A percentile compares a stretch with the other conserved stretches of the same genome.
These are phyloP conservation scores for Penicillium digitatum DNA, from an alignment of 2,329 filamentous ascomycete genomes.

Conservation along the genomic window DNA sequence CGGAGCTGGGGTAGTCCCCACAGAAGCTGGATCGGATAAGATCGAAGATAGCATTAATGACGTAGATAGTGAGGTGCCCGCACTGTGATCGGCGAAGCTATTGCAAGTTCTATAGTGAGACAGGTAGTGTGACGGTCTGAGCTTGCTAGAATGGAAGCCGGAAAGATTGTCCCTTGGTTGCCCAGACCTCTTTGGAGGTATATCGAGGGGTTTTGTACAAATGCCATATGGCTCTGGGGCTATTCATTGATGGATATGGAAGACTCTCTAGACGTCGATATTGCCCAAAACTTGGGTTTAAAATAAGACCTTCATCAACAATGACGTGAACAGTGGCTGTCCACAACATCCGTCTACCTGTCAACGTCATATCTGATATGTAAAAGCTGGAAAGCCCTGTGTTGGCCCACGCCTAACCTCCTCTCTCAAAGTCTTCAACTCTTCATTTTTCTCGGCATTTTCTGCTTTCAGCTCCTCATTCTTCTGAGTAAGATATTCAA, in stretches of 20 bases:
- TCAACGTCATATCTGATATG: neutral
- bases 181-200: neutral
- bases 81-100: neutral
- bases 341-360: neutral
- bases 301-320: neutral
- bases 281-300: neutral
- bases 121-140: neutral
- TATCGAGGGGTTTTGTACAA: neutral
- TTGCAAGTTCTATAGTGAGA: neutral
- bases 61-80: neutral
- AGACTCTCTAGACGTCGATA: neutral
- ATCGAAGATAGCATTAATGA: neutral
- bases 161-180: neutral
- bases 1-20: neutral
- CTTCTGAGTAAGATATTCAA: neutral
- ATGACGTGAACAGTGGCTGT: neutral
- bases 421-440: constrained; percentile 1
- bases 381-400: neutral
- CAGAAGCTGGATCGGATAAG: neutral
- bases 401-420: neutral
- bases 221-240: too few species aligned
- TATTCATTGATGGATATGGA: too few species aligned
- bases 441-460: neutral
- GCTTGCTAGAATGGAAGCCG: neutral
- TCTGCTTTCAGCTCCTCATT: neutral